Base-by-base conservation (phyloP, 2,329 filamentous ascomycete genomes). In the Lecanosticta acicola region DNA sequence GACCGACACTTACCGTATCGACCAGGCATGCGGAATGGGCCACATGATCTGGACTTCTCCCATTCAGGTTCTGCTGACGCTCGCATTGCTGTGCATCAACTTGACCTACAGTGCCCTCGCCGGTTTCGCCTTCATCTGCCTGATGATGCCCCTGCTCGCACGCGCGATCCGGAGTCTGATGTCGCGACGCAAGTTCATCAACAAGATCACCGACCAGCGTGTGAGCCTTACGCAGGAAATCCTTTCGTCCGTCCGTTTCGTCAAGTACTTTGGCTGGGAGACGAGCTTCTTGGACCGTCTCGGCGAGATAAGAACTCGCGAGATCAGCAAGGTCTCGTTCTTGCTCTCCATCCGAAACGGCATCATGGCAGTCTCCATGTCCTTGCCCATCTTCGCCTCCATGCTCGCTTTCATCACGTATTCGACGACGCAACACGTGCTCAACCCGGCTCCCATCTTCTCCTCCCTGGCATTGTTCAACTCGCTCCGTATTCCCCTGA, bases 231-330 rank as follows among this genome's bases (percentile, higher is more conserved):
- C 89, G 0, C 90, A 96, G 63, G 91, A 97, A 63, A 94, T 97
- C 41, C 62, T 97, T 11, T 84, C 89, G 56, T 87, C 88, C 0
- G 90, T 96, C 18, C 80, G 90, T 19, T 96, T 97, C 61, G 91
- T 97, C 68, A 97, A 97, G 66, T 96, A 81, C 66, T 97, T 96
- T 63, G 90, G 89, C 5, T 97, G 91, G 91, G 91, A 97, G 64
- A 84, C 78, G 47, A 85, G 87, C 26, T 96, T 97, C 61, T 71
- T 96, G 10, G 75, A 81, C 41, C 81, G 89, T 11, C 75, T 96
- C 13, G 79, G 80, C 40, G 76, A 81, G 18, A 85, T 94, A 50
- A 80, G 91, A 47, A 75, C 74, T 42, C 77, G 77, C 49, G 91
- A 97, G 66, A 89, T 97, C 50, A 71, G 76, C 46, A 80, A 84